Evolutionary conservation across 2,329 filamentous ascomycete species (phyloP), one percentile per base, ranked within the genome.

Genomic region (Capronia americana): DNA sequence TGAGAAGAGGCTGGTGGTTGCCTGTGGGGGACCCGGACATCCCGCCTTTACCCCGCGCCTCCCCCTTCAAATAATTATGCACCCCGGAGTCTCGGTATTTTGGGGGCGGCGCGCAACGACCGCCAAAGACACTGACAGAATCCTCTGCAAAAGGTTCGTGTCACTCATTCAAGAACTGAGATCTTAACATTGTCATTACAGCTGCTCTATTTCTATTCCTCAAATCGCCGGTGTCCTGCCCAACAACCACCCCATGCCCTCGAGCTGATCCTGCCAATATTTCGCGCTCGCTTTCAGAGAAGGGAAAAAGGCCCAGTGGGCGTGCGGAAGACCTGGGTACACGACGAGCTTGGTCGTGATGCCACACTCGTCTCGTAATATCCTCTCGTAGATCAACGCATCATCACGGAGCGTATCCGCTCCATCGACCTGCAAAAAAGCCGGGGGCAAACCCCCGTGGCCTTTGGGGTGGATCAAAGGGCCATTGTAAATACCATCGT

Each of bases 311-410:
- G 66, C 61, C 74, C 74, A 76, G 59, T 75, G 74, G 0, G 64
- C 67, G 71, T 78, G 76, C 0, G 76, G 75, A n/a, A 76, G 61
- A 8, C 76, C 76, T 6, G 73, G 72, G 57, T 75, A 78, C 3
- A 77, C 26, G 65, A 75, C 66, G 2, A 76, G 54, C 26, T 66
- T 70, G 1, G 75, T 77, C 59, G 71, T 65, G 14, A 76, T 69
- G 2, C 73, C 73, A 60, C 60, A 63, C 34, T 73, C 66, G 30
- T 57, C 66, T 50, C 48, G 71, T 38, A 58, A 65, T 23, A 69
- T 62, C n/a, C 63, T 59, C 48, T 69, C 71, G 56, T 73, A 73
- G 23, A 72, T 70, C 38, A 73, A 59, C 11, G 30, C 51, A 46
- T 66, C 60, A 26, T 66, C 64, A 23, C 64, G 59, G 0, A 66